phyloP scores from a whole-genome alignment of 2,329 filamentous ascomycete species.

The Zelopaecilomyces penicillatus region DNA sequence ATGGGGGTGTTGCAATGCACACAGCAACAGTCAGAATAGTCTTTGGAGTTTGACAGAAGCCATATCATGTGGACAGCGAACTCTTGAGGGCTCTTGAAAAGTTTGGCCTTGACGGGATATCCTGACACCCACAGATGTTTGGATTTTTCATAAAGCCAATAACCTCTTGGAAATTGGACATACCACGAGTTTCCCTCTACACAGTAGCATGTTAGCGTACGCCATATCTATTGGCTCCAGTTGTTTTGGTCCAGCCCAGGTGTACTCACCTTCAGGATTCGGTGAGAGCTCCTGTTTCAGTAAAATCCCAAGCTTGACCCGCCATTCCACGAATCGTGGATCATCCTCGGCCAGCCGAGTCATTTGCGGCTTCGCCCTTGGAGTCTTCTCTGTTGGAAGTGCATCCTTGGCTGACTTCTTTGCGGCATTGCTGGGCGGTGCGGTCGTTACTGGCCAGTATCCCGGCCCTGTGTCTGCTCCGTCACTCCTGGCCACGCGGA shows the following conservation, averaged over 20 bases:
- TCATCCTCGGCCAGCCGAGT: slow-evolving; percentile 33
- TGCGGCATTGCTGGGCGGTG: slow-evolving; percentile 17
- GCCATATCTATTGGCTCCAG: not conserved
- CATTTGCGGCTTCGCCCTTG: slow-evolving; percentile 35
- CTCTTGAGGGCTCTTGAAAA: slow-evolving; percentile 45
- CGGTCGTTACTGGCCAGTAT: slow-evolving; percentile 31
- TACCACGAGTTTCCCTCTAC: slow-evolving; percentile 37
- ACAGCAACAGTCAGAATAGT: slow-evolving; percentile 43
- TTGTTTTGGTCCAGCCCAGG: too few species aligned
- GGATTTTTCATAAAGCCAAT: slow-evolving; percentile 40
- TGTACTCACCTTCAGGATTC: slow-evolving; percentile 28
- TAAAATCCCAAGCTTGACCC: slow-evolving; percentile 36
- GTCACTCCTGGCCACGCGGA: slow-evolving; percentile 37
- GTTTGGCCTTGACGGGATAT: slow-evolving; percentile 38
- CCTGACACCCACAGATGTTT: slow-evolving; percentile 43
- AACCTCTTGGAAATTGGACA: slow-evolving; percentile 35
- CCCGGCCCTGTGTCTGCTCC: slow-evolving; percentile 36
- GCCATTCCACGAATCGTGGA: slow-evolving; percentile 36
- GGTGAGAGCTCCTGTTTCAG: slow-evolving; percentile 37
- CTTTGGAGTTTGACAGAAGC: slow-evolving; percentile 39
- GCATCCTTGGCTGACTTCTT: slow-evolving; percentile 31
- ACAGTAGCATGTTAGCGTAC: slow-evolving; percentile 8
- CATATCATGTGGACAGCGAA: slow-evolving; percentile 45
- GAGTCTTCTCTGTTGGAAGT: slow-evolving; percentile 22
- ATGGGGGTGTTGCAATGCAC: slow-evolving; percentile 35